Percentiles rank a stretch among this genome's conserved stretches.
Evolutionary conservation across 805 yeast species (phyloP).

Genomic region (Teunomyces pallodes): DNA sequence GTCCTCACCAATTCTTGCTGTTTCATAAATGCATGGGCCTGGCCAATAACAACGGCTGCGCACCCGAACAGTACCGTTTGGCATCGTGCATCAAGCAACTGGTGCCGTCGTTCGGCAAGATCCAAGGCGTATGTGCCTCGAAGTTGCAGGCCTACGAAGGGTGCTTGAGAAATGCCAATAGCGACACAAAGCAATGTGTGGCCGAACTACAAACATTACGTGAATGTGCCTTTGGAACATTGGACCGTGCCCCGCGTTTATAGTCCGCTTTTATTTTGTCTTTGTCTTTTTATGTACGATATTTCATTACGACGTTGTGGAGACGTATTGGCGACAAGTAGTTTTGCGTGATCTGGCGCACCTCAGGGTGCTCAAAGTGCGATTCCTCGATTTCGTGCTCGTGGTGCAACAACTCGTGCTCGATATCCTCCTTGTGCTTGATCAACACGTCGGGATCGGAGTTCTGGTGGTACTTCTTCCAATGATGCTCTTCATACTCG

Average conservation of each 20-base stretch:
- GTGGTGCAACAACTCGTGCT: constrained; percentile 81
- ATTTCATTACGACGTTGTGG: constrained; percentile 33
- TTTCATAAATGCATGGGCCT: constrained; percentile 71
- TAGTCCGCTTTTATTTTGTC: neutral
- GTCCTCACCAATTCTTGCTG: constrained; percentile 70
- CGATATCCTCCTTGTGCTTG: constrained; percentile 86
- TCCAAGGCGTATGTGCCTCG: constrained; percentile 59
- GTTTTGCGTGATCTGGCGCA: constrained; percentile 28
- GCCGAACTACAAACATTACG: constrained; percentile 55
- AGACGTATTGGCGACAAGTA: constrained; percentile 29
- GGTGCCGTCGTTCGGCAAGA: constrained; percentile 72
- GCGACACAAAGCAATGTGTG: constrained; percentile 49
- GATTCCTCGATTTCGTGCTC: constrained; percentile 77
- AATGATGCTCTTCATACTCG: constrained; percentile 93
- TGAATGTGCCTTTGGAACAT: constrained; percentile 54
- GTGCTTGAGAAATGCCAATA: constrained; percentile 52
- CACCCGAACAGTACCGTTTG: constrained; percentile 52
- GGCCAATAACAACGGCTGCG: constrained; percentile 52
- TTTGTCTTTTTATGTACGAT: constrained; percentile 6
- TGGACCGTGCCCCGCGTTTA: constrained; percentile 15
- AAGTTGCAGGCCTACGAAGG: constrained; percentile 61
- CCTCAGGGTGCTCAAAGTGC: constrained; percentile 27
- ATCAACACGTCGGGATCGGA: constrained; percentile 77
- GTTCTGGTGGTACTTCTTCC: constrained; percentile 77
- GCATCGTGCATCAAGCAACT: constrained; percentile 59